Conservation (phyloP, 805 yeast genomes). For the Suhomyces tanzawaensis region DNA sequence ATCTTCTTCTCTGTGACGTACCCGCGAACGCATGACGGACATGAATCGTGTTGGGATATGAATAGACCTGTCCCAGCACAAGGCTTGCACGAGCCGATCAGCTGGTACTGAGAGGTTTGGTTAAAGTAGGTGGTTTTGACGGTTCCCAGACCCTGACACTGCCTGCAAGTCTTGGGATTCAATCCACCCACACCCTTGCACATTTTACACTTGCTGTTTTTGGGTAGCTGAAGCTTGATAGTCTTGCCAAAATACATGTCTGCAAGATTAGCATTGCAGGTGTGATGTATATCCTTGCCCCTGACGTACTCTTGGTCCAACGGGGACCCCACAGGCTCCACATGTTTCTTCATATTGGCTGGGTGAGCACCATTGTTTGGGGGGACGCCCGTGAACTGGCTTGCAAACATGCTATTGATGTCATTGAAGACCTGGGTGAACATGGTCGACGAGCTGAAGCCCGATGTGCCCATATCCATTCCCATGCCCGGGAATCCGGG, state of each 20-base stretch:
- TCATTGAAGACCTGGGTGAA: constrained; percentile 39
- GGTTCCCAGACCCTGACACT: constrained; percentile 45
- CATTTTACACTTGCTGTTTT: constrained; percentile 44
- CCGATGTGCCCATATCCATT: neutral
- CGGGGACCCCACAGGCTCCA: constrained; percentile 21
- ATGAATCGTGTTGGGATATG: constrained; percentile 20
- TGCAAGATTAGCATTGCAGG: constrained; percentile 48
- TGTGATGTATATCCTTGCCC: constrained; percentile 59
- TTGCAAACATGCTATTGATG: constrained; percentile 26
- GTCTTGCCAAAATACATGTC: constrained; percentile 61
- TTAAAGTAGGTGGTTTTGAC: constrained; percentile 46
- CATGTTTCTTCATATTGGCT: constrained; percentile 13
- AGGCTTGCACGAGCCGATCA: constrained; percentile 28
- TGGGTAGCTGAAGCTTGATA: constrained; percentile 53
- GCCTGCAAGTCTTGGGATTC: constrained; percentile 33
- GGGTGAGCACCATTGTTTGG: neutral
- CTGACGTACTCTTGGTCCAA: constrained; percentile 17
- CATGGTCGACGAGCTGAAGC: constrained; percentile 21
- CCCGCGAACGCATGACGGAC: constrained; percentile 35
- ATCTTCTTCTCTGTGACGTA: constrained; percentile 48
- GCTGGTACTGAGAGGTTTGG: constrained; percentile 39
- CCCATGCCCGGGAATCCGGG: neutral
- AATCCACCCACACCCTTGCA: constrained; percentile 57
- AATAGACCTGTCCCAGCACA: constrained; percentile 38
- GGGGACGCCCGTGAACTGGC: constrained; percentile 8